Evolutionary conservation across 2,329 filamentous ascomycete species (phyloP).

Genomic region (Cladobotryum protrusum): DNA sequence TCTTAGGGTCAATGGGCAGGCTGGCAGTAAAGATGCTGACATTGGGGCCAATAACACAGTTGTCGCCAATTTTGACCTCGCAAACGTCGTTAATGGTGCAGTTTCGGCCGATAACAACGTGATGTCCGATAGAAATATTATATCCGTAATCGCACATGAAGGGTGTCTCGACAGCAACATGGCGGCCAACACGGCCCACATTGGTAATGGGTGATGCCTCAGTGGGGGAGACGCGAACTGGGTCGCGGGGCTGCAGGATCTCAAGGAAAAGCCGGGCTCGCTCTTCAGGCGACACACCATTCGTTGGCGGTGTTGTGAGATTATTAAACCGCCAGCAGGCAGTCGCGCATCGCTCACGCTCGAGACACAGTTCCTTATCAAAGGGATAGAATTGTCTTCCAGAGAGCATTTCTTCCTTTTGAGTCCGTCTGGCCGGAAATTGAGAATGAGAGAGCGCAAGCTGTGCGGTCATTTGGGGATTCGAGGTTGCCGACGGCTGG

Average conservation of each 20-base stretch:
- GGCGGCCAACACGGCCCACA: slow-evolving; percentile 61
- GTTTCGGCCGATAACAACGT: slow-evolving; percentile 75
- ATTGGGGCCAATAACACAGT: slow-evolving; percentile 71
- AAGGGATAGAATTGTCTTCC: slow-evolving; percentile 76
- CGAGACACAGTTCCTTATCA: slow-evolving; percentile 68
- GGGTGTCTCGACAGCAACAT: slow-evolving; percentile 75
- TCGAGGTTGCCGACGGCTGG: slow-evolving; percentile 33
- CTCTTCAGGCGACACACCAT: slow-evolving; percentile 63
- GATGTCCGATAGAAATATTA: slow-evolving; percentile 81
- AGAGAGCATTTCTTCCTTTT: slow-evolving; percentile 86
- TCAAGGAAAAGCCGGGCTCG: slow-evolving; percentile 64
- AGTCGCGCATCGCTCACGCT: slow-evolving; percentile 76
- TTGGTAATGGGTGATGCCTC: slow-evolving; percentile 46
- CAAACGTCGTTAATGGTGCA: slow-evolving; percentile 86
- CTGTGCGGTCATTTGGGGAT: slow-evolving; percentile 52
- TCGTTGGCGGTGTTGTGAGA: slow-evolving; percentile 62
- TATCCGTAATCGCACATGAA: slow-evolving; percentile 95
- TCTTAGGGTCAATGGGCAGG: slow-evolving; percentile 64
- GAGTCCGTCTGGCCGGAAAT: slow-evolving; percentile 47
- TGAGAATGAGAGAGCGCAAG: slow-evolving; percentile 51
- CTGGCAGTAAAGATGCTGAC: slow-evolving; percentile 79
- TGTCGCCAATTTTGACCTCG: slow-evolving; percentile 72
- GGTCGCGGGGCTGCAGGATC: slow-evolving; percentile 59
- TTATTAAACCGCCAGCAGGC: slow-evolving; percentile 86
- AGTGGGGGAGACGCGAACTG: slow-evolving; percentile 50